Evolutionary conservation across 371 early-diverging fungal species (phyloP), one percentile per base, ranked within the genome.

Genomic region (Mucor racemosus): DNA sequence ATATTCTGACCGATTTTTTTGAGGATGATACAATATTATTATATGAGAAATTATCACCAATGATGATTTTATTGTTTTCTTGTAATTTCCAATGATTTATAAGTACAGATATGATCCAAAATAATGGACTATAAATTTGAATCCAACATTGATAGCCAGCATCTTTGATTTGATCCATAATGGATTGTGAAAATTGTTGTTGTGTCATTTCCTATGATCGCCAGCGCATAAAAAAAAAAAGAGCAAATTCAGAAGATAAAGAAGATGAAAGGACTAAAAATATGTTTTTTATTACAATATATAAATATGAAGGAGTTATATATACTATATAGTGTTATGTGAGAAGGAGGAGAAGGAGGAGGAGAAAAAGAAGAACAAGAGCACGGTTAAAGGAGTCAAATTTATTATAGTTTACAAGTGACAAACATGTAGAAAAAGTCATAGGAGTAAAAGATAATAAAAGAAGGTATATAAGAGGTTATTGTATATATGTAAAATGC

Each of bases 61-160:
- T 53, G 1, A 21, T 38, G 3, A 15, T 19, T 9, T 34, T 33
- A 9, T 36, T 36, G 8, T 53, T 38, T n/a, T 38, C 40, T 62
- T 62, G 48, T 11, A 55, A 41, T n/a, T 48, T 60, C 67, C 67
- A 71, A 19, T 41, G 57, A 19, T 63, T 58, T 7, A 63, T 50
- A 14, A 58, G 33, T 4, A 58, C 59, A 5, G 64, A 68, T 0
- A 64, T 15, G 34, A 68, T 62, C 79, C 79, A 78, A 56, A 75
- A 78, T 1, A 78, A 40, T 7, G 72, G 66, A n/a, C 67, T 60
- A 31, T 78, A 74, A 10, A 76, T 54, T 6, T 69, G 60, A 39
- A 72, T 39, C 76, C 79, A 78, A 34, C 68, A 73, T 39, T 75
- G 70, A 48, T 72, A 70, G 11, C 55, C 54, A 10, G 55, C 64